Evolutionary conservation across 2,329 filamentous ascomycete species (phyloP).

Genomic region (Ceratocystis albifundus): DNA sequence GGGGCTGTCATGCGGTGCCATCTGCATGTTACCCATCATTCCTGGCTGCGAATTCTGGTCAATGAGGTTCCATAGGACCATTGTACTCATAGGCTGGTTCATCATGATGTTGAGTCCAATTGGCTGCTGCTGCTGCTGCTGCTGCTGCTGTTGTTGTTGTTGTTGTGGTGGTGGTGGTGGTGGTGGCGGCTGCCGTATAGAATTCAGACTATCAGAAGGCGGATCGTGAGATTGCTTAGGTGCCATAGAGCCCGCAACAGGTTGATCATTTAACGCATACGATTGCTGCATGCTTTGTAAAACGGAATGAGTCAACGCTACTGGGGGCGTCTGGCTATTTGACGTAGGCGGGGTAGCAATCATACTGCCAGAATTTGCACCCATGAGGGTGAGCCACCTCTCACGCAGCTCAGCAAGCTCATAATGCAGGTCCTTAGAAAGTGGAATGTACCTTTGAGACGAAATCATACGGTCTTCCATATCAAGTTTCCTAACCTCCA

Average conservation of each 20-base stretch:
- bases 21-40: constrained; percentile 12
- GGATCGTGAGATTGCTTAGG: neutral
- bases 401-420: constrained; percentile 38
- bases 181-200: neutral
- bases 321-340: neutral
- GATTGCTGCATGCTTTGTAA: neutral
- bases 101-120: constrained; percentile 21
- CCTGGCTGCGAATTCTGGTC: constrained; percentile 12
- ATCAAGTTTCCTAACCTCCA: constrained; percentile 41
- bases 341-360: neutral
- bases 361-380: constrained; percentile 23
- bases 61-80: constrained; percentile 22
- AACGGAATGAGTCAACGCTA: neutral
- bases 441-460: constrained; percentile 38
- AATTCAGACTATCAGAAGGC: neutral
- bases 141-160: neutral
- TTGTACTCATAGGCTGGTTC: constrained; percentile 17
- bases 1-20: neutral
- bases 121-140: neutral
- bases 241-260: neutral
- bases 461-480: constrained; percentile 37
- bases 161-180: neutral
- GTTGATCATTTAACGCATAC: neutral
- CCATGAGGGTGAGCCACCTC: constrained; percentile 42
- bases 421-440: constrained; percentile 36